These are phyloP conservation scores for Leccinum fibrillosum DNA, from an alignment of 768 basidiomycete genomes.

Conservation along the genomic window DNA sequence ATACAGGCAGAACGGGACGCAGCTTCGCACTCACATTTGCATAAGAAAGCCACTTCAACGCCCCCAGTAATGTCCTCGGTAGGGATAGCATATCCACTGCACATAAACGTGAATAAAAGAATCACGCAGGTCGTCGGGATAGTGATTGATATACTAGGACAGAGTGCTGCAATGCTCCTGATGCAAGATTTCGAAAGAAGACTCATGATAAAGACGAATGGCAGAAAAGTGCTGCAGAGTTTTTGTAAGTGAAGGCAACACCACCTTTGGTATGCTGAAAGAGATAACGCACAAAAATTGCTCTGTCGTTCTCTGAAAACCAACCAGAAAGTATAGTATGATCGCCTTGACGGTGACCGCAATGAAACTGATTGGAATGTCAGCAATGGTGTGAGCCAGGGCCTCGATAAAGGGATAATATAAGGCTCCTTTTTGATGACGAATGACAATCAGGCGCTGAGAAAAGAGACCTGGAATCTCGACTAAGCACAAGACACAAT, in stretches of 20 bases:
- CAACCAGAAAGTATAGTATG: conserved; percentile 19
- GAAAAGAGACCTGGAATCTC: conserved; percentile 46
- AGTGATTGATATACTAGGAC: conserved; percentile 51
- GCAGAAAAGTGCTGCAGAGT: conserved; percentile 49
- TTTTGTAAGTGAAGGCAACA: conserved; percentile 30
- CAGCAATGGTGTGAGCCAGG: conserved; percentile 43
- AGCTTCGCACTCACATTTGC: conserved; percentile 31
- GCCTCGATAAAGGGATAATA: conserved; percentile 48
- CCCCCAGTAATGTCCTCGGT: neutral
- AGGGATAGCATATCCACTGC: conserved; percentile 41
- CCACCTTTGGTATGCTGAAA: neutral
- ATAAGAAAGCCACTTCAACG: conserved; percentile 19
- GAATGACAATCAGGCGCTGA: conserved; percentile 41
- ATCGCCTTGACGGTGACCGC: conserved; percentile 8
- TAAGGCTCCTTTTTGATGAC: conserved; percentile 43
- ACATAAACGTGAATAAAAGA: conserved; percentile 39
- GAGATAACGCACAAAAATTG: conserved; percentile 19
- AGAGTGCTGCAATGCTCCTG: conserved; percentile 56
- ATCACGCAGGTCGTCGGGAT: conserved; percentile 29
- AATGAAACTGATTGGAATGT: conserved; percentile 39
- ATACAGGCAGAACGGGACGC: conserved; percentile 32
- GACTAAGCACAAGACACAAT: conserved; percentile 50
- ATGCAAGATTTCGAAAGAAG: conserved; percentile 75
- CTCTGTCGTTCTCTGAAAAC: conserved; percentile 14
- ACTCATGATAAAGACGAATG: conserved; percentile 51